A percentile compares a stretch with the other conserved stretches of the same genome.
phyloP scores from a whole-genome alignment of 768 basidiomycete genomes.

The Strobilomyces dryophilus region DNA sequence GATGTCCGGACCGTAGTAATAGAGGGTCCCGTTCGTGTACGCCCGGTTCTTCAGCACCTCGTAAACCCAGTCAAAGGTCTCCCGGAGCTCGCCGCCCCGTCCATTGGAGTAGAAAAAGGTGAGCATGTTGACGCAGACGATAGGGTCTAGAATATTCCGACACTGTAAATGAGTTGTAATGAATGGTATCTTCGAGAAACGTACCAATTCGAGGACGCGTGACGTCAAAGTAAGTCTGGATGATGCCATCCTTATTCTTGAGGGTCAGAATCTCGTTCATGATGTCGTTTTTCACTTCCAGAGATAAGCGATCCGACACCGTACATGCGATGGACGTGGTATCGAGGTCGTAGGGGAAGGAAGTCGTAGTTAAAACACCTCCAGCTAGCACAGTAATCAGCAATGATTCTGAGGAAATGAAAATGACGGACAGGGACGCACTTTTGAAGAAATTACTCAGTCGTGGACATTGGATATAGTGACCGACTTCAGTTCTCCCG shows the following conservation, averaged over 20 bases:
- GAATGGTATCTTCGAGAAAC: not conserved
- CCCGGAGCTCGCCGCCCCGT: slow-evolving; percentile 12
- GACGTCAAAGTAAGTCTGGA: slow-evolving; percentile 19
- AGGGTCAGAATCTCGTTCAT: slow-evolving; percentile 19
- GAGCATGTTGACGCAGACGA: slow-evolving; percentile 20
- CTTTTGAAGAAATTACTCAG: slow-evolving; percentile 21
- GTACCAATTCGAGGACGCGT: slow-evolving; percentile 20
- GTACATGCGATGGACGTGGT: slow-evolving; percentile 19
- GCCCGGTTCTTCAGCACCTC: slow-evolving; percentile 21
- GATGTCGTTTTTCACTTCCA: slow-evolving; percentile 17
- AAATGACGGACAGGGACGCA: not conserved
- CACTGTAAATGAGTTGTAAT: not conserved
- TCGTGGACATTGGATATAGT: slow-evolving; percentile 15
- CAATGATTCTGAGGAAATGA: not conserved
- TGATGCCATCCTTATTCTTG: slow-evolving; percentile 18
- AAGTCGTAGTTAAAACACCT: slow-evolving; percentile 6
- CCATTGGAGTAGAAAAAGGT: slow-evolving; percentile 19
- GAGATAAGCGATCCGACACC: slow-evolving; percentile 10
- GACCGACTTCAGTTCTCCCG: slow-evolving; percentile 17
- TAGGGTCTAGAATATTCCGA: slow-evolving; percentile 6
- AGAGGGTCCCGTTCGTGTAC: slow-evolving; percentile 16
- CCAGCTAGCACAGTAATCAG: slow-evolving; percentile 7
- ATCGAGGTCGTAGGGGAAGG: slow-evolving; percentile 17
- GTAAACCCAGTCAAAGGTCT: slow-evolving; percentile 21
- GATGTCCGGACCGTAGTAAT: slow-evolving; percentile 15